Percentiles rank a stretch among this genome's conserved stretches.
Evolutionary conservation across 2,329 filamentous ascomycete genomes (phyloP).

Genomic region (Fusarium penzigii): DNA sequence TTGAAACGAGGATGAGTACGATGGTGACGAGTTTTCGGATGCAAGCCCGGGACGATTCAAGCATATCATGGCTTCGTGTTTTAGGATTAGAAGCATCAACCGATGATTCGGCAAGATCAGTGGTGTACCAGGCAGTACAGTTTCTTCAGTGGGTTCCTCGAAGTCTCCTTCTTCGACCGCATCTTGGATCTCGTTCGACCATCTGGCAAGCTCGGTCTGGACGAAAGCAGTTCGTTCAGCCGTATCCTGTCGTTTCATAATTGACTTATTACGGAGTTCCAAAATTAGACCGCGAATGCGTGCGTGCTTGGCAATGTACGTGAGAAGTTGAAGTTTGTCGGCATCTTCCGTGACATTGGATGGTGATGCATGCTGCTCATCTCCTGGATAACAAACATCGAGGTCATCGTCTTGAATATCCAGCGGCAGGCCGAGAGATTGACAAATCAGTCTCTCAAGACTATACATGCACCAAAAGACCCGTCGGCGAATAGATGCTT

Average conservation of each 20-base stretch:
- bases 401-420: slow-evolving; percentile 58
- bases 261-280: slow-evolving; percentile 53
- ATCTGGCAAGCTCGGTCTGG: slow-evolving; percentile 50
- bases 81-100: slow-evolving; percentile 44
- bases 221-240: slow-evolving; percentile 45
- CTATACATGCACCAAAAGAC: slow-evolving; percentile 60
- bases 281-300: slow-evolving; percentile 51
- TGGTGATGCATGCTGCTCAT: slow-evolving; percentile 43
- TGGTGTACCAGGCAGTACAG: background rate
- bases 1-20: slow-evolving; percentile 50
- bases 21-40: slow-evolving; percentile 41
- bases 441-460: slow-evolving; percentile 55
- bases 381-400: slow-evolving; percentile 56
- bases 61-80: slow-evolving; percentile 52
- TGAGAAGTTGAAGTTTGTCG: slow-evolving; percentile 38
- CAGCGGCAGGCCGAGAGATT: slow-evolving; percentile 56
- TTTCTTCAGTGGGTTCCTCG: slow-evolving; percentile 5
- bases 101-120: slow-evolving; percentile 38
- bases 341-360: slow-evolving; percentile 15
- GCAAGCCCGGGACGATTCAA: slow-evolving; percentile 53
- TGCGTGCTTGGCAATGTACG: slow-evolving; percentile 47
- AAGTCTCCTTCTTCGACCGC: slow-evolving; percentile 41
- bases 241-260: slow-evolving; percentile 45
- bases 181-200: slow-evolving; percentile 56
- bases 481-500: slow-evolving; percentile 50